Conservation (phyloP, 2,329 filamentous ascomycete species). For the Didymella exigua region DNA sequence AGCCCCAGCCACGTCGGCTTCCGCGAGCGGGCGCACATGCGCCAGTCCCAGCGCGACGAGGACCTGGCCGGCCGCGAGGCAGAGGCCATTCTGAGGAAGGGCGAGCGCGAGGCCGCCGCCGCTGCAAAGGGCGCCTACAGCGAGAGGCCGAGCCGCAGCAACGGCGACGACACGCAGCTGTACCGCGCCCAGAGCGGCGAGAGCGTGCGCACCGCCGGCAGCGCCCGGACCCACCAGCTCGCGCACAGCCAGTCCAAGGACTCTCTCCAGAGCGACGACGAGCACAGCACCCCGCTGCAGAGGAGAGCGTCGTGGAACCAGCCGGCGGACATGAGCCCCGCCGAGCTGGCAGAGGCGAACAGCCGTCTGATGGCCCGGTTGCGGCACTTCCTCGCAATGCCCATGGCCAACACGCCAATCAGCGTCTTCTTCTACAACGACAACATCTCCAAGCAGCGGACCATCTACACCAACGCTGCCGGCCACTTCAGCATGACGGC, state of each 20-base stretch:
- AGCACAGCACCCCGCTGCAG: slow-evolving; percentile 47
- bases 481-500: slow-evolving; percentile 86
- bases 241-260: slow-evolving; percentile 33
- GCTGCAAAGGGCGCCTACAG: slow-evolving; percentile 77
- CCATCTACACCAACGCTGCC: slow-evolving; percentile 81
- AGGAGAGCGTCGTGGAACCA: slow-evolving; percentile 58
- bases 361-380: slow-evolving; percentile 85
- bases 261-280: slow-evolving; percentile 35
- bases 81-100: slow-evolving; percentile 74
- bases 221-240: slow-evolving; percentile 27
- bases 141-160: slow-evolving; percentile 62
- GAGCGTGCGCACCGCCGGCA: slow-evolving; percentile 29
- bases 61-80: slow-evolving; percentile 76
- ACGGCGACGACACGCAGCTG: slow-evolving; percentile 50
- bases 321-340: slow-evolving; percentile 69
- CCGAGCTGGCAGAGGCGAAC: slow-evolving; percentile 80
- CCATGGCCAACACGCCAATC: slow-evolving; percentile 76
- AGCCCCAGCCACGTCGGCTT: slow-evolving; percentile 49
- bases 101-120: slow-evolving; percentile 71
- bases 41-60: slow-evolving; percentile 62
- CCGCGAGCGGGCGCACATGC: slow-evolving; percentile 49
- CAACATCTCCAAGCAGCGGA: slow-evolving; percentile 78
- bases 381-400: slow-evolving; percentile 86
- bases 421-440: slow-evolving; percentile 97
- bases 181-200: slow-evolving; percentile 46